Base-by-base conservation (phyloP, 495 filamentous ascomycete genomes). In the Lophiostoma macrostomum region DNA sequence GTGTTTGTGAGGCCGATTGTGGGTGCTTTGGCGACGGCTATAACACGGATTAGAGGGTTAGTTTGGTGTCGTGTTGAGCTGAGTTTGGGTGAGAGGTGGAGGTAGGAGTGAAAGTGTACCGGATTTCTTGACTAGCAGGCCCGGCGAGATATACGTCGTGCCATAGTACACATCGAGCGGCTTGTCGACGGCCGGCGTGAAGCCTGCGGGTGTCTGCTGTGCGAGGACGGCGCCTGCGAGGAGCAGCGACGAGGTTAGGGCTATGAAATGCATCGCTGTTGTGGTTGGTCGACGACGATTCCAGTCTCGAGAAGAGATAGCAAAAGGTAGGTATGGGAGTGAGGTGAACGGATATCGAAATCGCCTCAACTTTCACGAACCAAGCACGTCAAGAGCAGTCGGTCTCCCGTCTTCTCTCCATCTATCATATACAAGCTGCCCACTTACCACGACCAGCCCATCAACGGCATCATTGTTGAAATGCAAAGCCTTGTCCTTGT, bases 141-240 rank as follows among this genome's bases (percentile, higher is more conserved):
- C 74, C 0, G 73, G 71, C 2, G 67, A 67, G 19, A 74, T 52
- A 27, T 43, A 50, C 41, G 72, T 74, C 29, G 68, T 60, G 18
- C 73, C 73, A 52, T 71, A 75, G 1, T 70, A 67, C 38, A 77
- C 67, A 46, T 74, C 72, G 1, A 77, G 67, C 29, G 69, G 69
- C 29, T 64, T 64, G 12, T 59, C 65, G 5, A 74, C 73, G 1
- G 27, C 59, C 1, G 73, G 74, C 0, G 56, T 46, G 41, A 75
- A 76, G 4, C 72, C 74, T 8, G 50, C 32, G 0, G 74, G 74
- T 0, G 74, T 77, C 56, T 76, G 71, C 16, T n/a, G n/a, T n/a
- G 70, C 69, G 10, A 54, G 13, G 14, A 42, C 30, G 19, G 47
- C 28, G 11, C 39, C 48, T 5, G 48, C 55, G 5, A 53, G 39